Evolutionary conservation across 2,329 filamentous ascomycete genomes (phyloP), one percentile per base, ranked within the genome.

Genomic region (Fusarium praegraminearum): DNA sequence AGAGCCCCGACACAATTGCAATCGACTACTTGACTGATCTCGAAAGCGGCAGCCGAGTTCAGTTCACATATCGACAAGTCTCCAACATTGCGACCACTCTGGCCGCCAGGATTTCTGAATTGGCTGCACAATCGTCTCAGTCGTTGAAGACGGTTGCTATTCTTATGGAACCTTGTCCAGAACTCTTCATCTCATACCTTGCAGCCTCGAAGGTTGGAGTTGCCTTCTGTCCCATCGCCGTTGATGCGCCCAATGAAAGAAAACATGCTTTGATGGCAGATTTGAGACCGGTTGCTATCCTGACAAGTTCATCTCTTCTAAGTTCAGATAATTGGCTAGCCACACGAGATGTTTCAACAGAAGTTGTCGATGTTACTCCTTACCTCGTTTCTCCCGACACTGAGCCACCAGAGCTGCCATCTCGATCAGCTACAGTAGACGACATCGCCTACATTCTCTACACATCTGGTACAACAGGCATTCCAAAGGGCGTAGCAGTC

Each of bases 181-280:
- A 69, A 3, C 49, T 68, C 5, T 68, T 65, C 15, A 38, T 69
- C 15, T 55, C 58, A 2, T 69, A 68, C 7, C 2, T 68, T 1
- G 65, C 65, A 12, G 53, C 40, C 13, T 33, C 55, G 1, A 69
- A 68, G 12, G 44, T 53, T 3, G 65, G 59, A 9, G 12, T 60
- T 4, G n/a, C 65, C 2, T 68, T 68, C 7, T 68, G 65, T 7
- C 65, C 65, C 0, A 49, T 68, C 5, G 38, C 59, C 0, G 44
- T 60, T 1, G 65, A 69, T 2, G 44, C 53, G 1, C 65, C 65
- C 0, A 24, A 11, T 5, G 65, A 69, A 12, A 60, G 65, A 9
- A 55, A 52, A 7, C 40, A 41, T 2, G 59, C 44, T 1, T n/a
- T 68, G 22, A 20, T 60, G 12, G 53, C n/a, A 2, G 65, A 68